Evolutionary conservation across 257 asterid genomes (phyloP), one percentile per base, ranked within the genome.

Genomic region (Paulownia fortunei): DNA sequence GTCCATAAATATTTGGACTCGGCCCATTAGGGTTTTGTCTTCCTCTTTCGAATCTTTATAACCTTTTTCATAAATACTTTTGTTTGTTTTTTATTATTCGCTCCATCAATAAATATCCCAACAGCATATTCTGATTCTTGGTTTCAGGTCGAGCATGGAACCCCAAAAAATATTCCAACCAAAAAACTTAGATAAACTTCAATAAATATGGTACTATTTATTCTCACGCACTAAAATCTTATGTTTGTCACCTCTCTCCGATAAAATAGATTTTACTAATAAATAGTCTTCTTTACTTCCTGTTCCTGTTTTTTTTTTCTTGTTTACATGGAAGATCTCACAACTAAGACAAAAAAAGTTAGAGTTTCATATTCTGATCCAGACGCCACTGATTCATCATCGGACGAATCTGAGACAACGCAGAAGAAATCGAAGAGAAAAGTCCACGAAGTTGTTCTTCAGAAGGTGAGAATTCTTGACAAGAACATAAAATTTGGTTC

Each of bases 331-430:
- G 46, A 63, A 54, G 10, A 70, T 41, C 49, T 41, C 51, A 2
- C 55, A 6, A 11, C 42, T 23, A 34, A 42, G 15, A 44, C 79
- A 2, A 67, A 56, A 58, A 84, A 58, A 75, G 72, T 86, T 62
- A 76, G 83, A 78, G 69, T 88, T 16, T 60, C 79, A 4, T 88
- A 82, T 66, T 46, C 80, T 16, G 92, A 88, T 81, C 90, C 92
- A 5, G 85, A 88, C 79, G 92, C 92, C 77, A 88, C 92, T 36
- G 90, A 86, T 51, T 84, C 89, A 63, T 88, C 92, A 0, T 88
- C 92, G 15, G 87, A 86, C n/a, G 92, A 88, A 54, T 6, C 30
- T 9, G 82, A 63, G 15, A 16, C 32, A 2, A 3, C 72, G 8
- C 81, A 30, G 18, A 61, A 52, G n/a, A 78, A 59, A 30, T 73